Evolutionary conservation across 2,329 filamentous ascomycete species (phyloP).

Genomic region (Pseudonectria foliicola): DNA sequence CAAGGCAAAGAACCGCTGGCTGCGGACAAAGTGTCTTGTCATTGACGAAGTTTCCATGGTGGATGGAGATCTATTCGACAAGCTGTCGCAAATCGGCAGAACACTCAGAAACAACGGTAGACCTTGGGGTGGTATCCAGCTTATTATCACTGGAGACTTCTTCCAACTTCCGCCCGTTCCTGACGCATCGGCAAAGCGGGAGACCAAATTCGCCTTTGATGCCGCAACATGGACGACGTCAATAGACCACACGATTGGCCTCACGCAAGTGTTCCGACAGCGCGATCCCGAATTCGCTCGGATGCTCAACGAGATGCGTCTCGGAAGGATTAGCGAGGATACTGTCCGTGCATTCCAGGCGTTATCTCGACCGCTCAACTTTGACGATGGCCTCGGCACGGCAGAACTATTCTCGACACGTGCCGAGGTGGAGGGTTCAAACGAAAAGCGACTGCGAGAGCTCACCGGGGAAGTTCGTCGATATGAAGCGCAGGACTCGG

Average conservation of each 20-base stretch:
- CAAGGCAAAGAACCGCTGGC: slow-evolving; percentile 84
- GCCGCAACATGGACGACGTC: slow-evolving; percentile 85
- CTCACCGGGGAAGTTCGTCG: slow-evolving; percentile 61
- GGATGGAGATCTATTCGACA: slow-evolving; percentile 93
- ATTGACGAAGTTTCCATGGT: slow-evolving; percentile 99
- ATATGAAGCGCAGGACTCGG: slow-evolving; percentile 70
- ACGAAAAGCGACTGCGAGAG: slow-evolving; percentile 63
- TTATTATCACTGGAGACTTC: slow-evolving; percentile 94
- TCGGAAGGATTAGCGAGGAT: slow-evolving; percentile 70
- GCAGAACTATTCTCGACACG: slow-evolving; percentile 94
- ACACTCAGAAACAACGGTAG: slow-evolving; percentile 82
- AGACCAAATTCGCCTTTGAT: slow-evolving; percentile 87
- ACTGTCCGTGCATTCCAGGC: slow-evolving; percentile 72
- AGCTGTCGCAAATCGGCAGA: slow-evolving; percentile 81
- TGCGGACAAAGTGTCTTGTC: slow-evolving; percentile 78
- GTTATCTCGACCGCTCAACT: slow-evolving; percentile 63
- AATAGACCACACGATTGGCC: slow-evolving; percentile 89
- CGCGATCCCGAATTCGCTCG: slow-evolving; percentile 80
- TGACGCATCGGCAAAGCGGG: slow-evolving; percentile 55
- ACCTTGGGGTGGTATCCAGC: slow-evolving; percentile 91
- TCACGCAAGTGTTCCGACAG: slow-evolving; percentile 95
- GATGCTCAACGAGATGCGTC: slow-evolving; percentile 97
- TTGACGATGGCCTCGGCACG: slow-evolving; percentile 60
- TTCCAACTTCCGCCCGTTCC: slow-evolving; percentile 95
- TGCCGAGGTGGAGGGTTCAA: slow-evolving; percentile 81